Evolutionary conservation across 169 alveolate genomes (phyloP).

Genomic region (Plasmodium vivax): DNA sequence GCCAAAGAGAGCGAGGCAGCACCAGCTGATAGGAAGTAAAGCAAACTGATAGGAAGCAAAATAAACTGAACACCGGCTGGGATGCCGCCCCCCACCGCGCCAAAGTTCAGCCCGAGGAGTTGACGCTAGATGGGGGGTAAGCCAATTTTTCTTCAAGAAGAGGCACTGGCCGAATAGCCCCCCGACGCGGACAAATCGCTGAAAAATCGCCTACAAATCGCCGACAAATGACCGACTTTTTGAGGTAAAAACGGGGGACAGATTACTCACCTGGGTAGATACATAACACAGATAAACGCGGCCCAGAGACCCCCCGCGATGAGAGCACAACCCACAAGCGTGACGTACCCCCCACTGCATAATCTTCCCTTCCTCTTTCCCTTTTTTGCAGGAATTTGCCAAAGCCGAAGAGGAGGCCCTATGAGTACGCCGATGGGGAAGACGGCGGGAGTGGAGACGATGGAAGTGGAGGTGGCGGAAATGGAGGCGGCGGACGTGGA

Average conservation of each 20-base stretch:
- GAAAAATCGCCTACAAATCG: no score
- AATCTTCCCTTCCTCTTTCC: not conserved
- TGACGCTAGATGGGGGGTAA: not conserved
- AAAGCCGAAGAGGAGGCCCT: conserved; percentile 16
- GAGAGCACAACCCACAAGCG: not conserved
- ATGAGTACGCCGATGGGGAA: not conserved
- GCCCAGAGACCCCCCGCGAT: not conserved
- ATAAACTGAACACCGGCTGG: not conserved
- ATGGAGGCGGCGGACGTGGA: not conserved
- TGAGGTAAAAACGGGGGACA: conserved; percentile 20
- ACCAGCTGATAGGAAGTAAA: not conserved
- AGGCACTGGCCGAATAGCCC: not conserved
- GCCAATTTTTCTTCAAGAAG: not conserved
- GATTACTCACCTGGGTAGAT: not conserved
- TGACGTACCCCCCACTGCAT: not conserved
- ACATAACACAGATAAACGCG: not conserved
- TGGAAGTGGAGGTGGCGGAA: not conserved
- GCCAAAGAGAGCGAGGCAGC: not conserved
- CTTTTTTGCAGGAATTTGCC: conserved; percentile 39
- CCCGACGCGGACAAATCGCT: not conserved
- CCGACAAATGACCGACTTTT: conserved; percentile 67
- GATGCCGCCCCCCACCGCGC: not conserved
- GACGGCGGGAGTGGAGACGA: not conserved
- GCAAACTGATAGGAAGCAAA: not conserved
- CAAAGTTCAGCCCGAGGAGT: not conserved